phyloP scores from a whole-genome alignment of 768 basidiomycete genomes.

The Phanerodontia chrysosporium region DNA sequence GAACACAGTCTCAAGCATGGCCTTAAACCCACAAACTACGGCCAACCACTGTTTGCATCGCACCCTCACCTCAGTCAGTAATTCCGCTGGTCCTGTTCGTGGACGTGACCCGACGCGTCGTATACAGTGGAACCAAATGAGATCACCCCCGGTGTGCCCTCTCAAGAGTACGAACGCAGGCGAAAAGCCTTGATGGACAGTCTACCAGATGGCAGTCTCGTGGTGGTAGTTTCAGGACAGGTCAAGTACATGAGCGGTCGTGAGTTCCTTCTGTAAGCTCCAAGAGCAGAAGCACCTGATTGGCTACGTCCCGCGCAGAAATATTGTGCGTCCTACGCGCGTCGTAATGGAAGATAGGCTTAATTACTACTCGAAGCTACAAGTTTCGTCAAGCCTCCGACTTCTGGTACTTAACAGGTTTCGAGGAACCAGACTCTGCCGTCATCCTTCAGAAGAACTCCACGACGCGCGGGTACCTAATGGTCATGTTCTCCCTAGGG shows the following conservation, averaged over 20 bases:
- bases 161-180: constrained; percentile 72
- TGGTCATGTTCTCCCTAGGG: constrained; percentile 80
- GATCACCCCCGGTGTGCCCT: constrained; percentile 78
- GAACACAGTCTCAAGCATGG: constrained; percentile 23
- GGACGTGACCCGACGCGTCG: neutral
- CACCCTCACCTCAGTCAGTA: constrained; percentile 77
- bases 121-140: constrained; percentile 54
- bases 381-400: constrained; percentile 91
- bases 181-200: constrained; percentile 65
- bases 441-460: constrained; percentile 79
- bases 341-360: neutral
- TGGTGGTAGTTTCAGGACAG: constrained; percentile 73
- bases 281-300: too few species aligned
- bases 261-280: too few species aligned
- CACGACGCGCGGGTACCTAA: constrained; percentile 68
- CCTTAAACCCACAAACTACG: constrained; percentile 69
- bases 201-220: constrained; percentile 69
- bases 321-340: constrained; percentile 65
- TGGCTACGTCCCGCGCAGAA: constrained; percentile 27
- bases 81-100: neutral
- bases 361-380: constrained; percentile 55
- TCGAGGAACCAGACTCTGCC: constrained; percentile 89
- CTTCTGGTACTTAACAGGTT: constrained; percentile 96
- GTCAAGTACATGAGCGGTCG: constrained; percentile 85
- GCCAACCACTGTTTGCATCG: constrained; percentile 72